Percentiles rank a stretch among this genome's conserved stretches.
Conservation (phyloP, 257 asterid genomes). For the Fraxinus cuspidata region DNA sequence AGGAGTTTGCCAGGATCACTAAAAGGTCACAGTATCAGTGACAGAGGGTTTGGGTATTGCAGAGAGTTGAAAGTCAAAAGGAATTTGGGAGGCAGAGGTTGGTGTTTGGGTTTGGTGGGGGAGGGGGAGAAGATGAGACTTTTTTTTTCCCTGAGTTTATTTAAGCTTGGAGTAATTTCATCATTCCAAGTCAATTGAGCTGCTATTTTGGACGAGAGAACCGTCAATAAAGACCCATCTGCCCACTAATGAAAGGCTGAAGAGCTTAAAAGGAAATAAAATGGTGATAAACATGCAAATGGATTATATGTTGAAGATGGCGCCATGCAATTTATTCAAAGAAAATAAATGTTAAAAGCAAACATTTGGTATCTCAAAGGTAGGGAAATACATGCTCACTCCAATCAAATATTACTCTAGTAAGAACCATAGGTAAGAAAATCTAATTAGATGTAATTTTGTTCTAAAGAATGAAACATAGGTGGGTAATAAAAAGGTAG, state of each 20-base stretch:
- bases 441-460: neutral
- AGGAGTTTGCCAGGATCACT: neutral
- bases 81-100: neutral
- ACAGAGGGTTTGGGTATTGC: neutral
- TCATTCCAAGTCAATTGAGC: neutral
- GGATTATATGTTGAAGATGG: too few relatives aligned
- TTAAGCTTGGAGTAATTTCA: neutral
- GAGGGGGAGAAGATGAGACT: neutral
- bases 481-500: neutral
- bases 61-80: neutral
- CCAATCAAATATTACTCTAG: neutral
- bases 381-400: neutral
- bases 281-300: neutral
- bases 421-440: neutral
- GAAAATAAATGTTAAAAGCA: conserved; percentile 7
- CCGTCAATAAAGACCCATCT: neutral
- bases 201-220: neutral
- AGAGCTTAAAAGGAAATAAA: neutral
- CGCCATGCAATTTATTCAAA: conserved; percentile 9
- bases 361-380: neutral
- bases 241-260: too few relatives aligned
- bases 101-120: neutral
- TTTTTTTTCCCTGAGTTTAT: too few relatives aligned
- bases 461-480: neutral
- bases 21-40: neutral